phyloP scores from a whole-genome alignment of 2,329 filamentous ascomycete genomes.

The Alternaria conjuncta region DNA sequence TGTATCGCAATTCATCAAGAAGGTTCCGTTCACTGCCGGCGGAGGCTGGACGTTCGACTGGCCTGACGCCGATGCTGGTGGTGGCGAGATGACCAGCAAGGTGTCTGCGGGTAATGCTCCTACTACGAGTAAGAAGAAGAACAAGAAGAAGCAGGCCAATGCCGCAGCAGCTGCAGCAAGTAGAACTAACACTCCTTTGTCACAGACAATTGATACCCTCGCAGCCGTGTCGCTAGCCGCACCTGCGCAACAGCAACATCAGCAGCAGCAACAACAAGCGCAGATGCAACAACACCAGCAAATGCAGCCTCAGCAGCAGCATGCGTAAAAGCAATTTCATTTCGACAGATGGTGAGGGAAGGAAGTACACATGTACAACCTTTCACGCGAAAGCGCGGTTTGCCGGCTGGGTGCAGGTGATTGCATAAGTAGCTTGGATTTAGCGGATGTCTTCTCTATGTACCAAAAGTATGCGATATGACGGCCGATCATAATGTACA shows the following conservation, averaged over 20 bases:
- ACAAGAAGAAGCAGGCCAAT: constrained; percentile 14
- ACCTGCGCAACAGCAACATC: constrained; percentile 1
- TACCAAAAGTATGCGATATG: not conserved
- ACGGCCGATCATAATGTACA: not conserved
- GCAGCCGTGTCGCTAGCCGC: constrained; percentile 8
- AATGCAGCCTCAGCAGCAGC: not conserved
- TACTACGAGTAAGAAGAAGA: constrained; percentile 13
- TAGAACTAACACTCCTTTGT: constrained; percentile 4
- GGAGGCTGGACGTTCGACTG: constrained; percentile 39
- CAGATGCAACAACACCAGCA: not conserved
- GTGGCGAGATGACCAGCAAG: constrained; percentile 19
- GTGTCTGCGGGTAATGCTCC: constrained; percentile 3
- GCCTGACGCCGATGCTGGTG: constrained; percentile 18
- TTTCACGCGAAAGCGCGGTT: not conserved
- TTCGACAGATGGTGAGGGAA: not conserved
- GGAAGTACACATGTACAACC: not conserved
- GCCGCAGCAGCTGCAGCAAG: not conserved
- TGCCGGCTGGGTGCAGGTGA: not conserved
- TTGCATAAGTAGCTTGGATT: not conserved
- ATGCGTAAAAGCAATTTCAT: not conserved
- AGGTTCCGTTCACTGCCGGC: constrained; percentile 35
- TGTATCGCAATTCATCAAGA: constrained; percentile 67
- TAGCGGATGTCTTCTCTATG: not conserved
- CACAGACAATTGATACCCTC: constrained; percentile 5
- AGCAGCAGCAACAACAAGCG: not conserved